A percentile compares a stretch with the other conserved stretches of the same genome.
phyloP scores from a whole-genome alignment of 495 filamentous ascomycete species.

The Tuber microsphaerosporum region DNA sequence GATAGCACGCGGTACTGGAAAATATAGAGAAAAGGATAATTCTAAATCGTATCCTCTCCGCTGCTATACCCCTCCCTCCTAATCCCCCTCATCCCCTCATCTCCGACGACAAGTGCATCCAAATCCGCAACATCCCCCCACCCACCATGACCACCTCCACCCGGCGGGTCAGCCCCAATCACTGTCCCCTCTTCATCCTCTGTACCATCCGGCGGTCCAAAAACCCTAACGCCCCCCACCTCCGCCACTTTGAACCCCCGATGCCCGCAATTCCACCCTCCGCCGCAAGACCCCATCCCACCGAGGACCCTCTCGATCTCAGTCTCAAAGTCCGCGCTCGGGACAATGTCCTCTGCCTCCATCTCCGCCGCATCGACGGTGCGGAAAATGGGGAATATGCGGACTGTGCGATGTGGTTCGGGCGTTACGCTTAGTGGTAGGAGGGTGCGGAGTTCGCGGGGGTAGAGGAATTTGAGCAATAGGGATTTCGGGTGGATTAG shows the following conservation, averaged over 20 bases:
- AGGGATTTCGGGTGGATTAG: slow-evolving; percentile 14
- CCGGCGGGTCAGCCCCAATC: background rate
- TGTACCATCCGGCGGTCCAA: slow-evolving; percentile 7
- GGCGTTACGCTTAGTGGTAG: slow-evolving; percentile 25
- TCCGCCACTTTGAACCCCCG: slow-evolving; percentile 24
- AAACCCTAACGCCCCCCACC: slow-evolving; percentile 25
- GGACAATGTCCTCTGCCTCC: slow-evolving; percentile 13
- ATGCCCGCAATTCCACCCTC: slow-evolving; percentile 25
- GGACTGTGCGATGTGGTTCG: slow-evolving; percentile 21
- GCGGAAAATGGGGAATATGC: slow-evolving; percentile 31
- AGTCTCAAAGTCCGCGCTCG: slow-evolving; percentile 17
- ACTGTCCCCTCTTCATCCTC: background rate
- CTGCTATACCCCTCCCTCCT: slow-evolving; percentile 1
- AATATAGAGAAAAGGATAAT: background rate
- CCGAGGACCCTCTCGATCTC: slow-evolving; percentile 30
- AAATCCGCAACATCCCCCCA: background rate
- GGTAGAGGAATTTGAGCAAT: slow-evolving; percentile 30
- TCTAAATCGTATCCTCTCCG: background rate
- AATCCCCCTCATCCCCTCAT: background rate
- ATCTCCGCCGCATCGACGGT: slow-evolving; percentile 18
- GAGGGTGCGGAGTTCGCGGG: slow-evolving; percentile 21
- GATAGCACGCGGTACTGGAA: background rate
- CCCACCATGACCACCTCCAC: background rate
- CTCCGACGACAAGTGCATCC: background rate
- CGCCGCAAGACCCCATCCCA: slow-evolving; percentile 25